Percentiles rank a stretch among this genome's conserved stretches.
These are phyloP conservation scores for Sporothrix brasiliensis DNA, from an alignment of 2,329 filamentous ascomycete genomes.

Conservation along the genomic window DNA sequence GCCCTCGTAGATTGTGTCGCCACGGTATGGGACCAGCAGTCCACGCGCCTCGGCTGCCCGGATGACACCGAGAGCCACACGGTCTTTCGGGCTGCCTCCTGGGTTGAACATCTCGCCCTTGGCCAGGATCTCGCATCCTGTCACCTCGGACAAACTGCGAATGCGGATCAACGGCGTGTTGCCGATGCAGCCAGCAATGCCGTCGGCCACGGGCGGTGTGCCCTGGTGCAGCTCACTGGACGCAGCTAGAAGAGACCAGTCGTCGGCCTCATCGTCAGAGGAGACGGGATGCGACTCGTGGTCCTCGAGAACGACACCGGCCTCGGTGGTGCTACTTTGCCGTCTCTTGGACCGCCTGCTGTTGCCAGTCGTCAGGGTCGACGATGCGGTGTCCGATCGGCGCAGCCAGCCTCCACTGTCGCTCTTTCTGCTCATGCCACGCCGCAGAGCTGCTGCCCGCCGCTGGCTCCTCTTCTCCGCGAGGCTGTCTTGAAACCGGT, in stretches of 20 bases:
- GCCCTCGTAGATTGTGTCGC: conserved; percentile 96
- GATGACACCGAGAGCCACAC: conserved; percentile 91
- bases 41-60: conserved; percentile 75
- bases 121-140: conserved; percentile 84
- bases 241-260: conserved; percentile 34
- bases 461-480: conserved; percentile 27
- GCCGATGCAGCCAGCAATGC: conserved; percentile 89
- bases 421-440: conserved; percentile 26
- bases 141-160: conserved; percentile 80
- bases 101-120: conserved; percentile 98
- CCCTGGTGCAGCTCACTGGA: conserved; percentile 11
- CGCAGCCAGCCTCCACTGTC: conserved; percentile 17
- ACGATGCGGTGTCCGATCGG: conserved; percentile 34
- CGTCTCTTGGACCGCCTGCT: conserved; percentile 15
- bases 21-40: conserved; percentile 73
- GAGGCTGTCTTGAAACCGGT: conserved; percentile 54
- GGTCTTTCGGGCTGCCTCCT: conserved; percentile 90
- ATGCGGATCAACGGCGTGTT: conserved; percentile 89
- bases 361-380: conserved; percentile 9
- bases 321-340: conserved; percentile 43
- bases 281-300: conserved; percentile 46
- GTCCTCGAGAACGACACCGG: conserved; percentile 60
- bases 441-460: conserved; percentile 23
- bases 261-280: conserved; percentile 26
- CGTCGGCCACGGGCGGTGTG: conserved; percentile 58